phyloP scores from a whole-genome alignment of 805 yeast species.

The Yueomyces sinensis region DNA sequence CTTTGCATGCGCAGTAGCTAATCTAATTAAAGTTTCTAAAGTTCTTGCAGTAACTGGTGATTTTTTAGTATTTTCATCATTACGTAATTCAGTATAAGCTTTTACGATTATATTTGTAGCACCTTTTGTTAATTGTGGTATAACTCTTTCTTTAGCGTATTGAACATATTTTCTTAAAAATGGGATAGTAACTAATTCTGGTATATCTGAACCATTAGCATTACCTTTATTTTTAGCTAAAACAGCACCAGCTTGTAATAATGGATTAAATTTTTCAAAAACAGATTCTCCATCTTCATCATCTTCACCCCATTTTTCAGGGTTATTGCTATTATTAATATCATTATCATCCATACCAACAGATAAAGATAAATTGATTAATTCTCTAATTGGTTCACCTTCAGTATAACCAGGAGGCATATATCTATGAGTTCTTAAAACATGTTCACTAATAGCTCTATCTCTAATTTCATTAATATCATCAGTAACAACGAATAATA shows the following conservation, averaged over 20 bases:
- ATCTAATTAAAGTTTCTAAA: slow-evolving; percentile 85
- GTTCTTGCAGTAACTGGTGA: slow-evolving; percentile 99
- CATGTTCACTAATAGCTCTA: slow-evolving; percentile 85
- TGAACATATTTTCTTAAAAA: slow-evolving; percentile 87
- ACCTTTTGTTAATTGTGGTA: slow-evolving; percentile 62
- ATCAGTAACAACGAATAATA: slow-evolving; percentile 89
- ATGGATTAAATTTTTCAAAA: slow-evolving; percentile 73
- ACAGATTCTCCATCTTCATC: slow-evolving; percentile 44
- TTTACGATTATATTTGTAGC: slow-evolving; percentile 75
- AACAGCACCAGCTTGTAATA: slow-evolving; percentile 69
- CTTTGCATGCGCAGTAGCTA: slow-evolving; percentile 93
- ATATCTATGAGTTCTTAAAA: slow-evolving; percentile 82
- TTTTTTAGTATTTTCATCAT: slow-evolving; percentile 67
- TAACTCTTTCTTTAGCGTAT: slow-evolving; percentile 79
- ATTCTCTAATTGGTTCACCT: slow-evolving; percentile 89
- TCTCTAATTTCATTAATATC: slow-evolving; percentile 80
- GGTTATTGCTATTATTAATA: slow-evolving; percentile 26
- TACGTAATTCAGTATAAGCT: slow-evolving; percentile 70
- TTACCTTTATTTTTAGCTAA: slow-evolving; percentile 26
- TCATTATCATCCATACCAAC: slow-evolving; percentile 56
- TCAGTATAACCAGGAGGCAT: slow-evolving; percentile 78
- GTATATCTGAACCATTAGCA: slow-evolving; percentile 24
- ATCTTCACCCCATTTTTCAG: slow-evolving; percentile 3
- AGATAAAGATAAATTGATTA: slow-evolving; percentile 53
- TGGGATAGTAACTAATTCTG: slow-evolving; percentile 55